Evolutionary conservation across 2,329 filamentous ascomycete genomes (phyloP), one percentile per base, ranked within the genome.

Genomic region (Alternaria burnsii): DNA sequence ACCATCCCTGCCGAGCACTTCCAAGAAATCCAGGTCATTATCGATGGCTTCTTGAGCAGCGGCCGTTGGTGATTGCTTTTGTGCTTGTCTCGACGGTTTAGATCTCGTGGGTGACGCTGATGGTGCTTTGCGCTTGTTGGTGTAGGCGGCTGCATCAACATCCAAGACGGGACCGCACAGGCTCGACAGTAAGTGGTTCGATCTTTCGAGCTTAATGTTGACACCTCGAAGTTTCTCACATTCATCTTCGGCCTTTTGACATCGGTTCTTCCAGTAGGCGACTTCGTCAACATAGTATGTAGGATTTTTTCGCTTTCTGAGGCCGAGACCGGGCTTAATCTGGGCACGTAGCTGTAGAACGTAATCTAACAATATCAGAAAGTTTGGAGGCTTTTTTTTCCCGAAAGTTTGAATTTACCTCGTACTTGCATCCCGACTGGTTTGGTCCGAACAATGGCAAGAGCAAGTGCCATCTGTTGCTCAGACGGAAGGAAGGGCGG

Each of bases 271-370:
- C 81, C 80, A 82, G 57, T 76, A 82, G 4, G 75, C 65, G 11
- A 78, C 76, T 14, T 78, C 70, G 58, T 82, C 79, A 22, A 83
- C 67, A 46, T 81, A 76, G 10, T 67, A 71, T 41, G 74, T 66
- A 0, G 63, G 48, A 16, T 74, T 67, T 28, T 63, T 69, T 18
- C 72, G 58, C 4, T 71, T 56, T 24, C 64, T 58, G 2, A 69
- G 59, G 16, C 69, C 63, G 26, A 44, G 62, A 2, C 66, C 69
- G 2, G 63, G 69, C 46, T 72, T 70, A n/a, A 76, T 50, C 18
- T 81, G 77, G 44, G 71, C 65, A 24, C 77, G 74, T 8, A 83
- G 76, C 59, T 68, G 64, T 7, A 71, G 54, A 3, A 76, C 51
- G 34, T 79, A 75, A 4, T 78, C 77, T 78, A 38, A 7, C 9